Base-by-base conservation (phyloP, 805 yeast species). In the Saccharomyces mikatae region DNA sequence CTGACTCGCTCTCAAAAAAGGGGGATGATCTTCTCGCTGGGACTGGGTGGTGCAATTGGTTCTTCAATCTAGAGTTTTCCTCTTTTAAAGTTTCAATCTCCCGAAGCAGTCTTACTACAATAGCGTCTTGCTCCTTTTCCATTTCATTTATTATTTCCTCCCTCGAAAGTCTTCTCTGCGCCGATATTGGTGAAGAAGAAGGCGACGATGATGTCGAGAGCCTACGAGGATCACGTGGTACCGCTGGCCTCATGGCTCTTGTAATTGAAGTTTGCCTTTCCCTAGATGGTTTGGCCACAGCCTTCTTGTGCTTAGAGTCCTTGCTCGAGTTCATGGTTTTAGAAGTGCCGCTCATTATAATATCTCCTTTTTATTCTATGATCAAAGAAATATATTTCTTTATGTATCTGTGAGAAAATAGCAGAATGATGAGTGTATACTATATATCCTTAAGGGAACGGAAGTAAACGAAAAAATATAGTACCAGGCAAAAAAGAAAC, bases 91-190 rank as follows among this genome's bases (percentile, higher is more conserved):
- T 44, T 36, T 76, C 75, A 21, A 82, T 78, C 59, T 82, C 84
- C 58, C 75, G 76, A 76, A 81, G 74, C 48, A 81, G 65, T 61
- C 74, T 76, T 53, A 82, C 66, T 24, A 82, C 86, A 17, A 81
- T 77, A 2, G 82, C 83, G 59, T 82, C 87, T 64, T 82, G 87
- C 62, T 82, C 86, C 54, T 79, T 75, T 58, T 82, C 87, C 83
- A 82, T 79, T 41, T 76, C 71, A 66, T 82, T 82, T 31, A 82
- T 77, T 14, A 80, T 71, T 58, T 80, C 78, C 51, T 79, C 84
- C 29, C 67, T 56, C 6, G 71, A 65, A 13, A 66, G 55, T 41
- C 64, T 57, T 36, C 62, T 56, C 47, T 53, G 54, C 13, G 22
- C 44, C 17, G 44, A n/a, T 17, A 21, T 17, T 17, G 44, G 17